Evolutionary conservation across 2,329 filamentous ascomycete species (phyloP).

Genomic region (Fusarium domesticum): DNA sequence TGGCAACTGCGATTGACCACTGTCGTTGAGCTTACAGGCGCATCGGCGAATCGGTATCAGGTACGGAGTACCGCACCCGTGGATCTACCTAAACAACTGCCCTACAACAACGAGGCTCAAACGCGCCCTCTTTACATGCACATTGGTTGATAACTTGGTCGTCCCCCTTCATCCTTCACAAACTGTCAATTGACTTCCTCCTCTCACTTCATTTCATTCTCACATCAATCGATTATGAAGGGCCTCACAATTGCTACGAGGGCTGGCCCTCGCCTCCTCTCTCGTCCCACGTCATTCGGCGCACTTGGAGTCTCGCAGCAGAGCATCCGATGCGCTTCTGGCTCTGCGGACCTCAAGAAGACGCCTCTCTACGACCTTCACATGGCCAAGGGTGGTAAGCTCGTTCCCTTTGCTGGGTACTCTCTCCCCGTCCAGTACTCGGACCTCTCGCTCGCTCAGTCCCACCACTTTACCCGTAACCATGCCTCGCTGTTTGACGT

Average conservation of each 20-base stretch:
- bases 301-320: slow-evolving; percentile 19
- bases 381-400: slow-evolving; percentile 76
- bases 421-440: slow-evolving; percentile 90
- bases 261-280: slow-evolving; percentile 30
- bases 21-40: neutral
- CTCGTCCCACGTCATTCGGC: slow-evolving; percentile 21
- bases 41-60: slow-evolving; percentile 9
- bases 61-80: slow-evolving; percentile 10
- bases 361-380: slow-evolving; percentile 80
- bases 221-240: slow-evolving; percentile 32
- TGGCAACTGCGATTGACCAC: neutral
- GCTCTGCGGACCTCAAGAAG: slow-evolving; percentile 45
- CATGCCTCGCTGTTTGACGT: slow-evolving; percentile 94
- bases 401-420: slow-evolving; percentile 95
- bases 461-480: slow-evolving; percentile 83
- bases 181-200: slow-evolving; percentile 18
- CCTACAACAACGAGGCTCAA: slow-evolving; percentile 3
- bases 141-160: slow-evolving; percentile 12
- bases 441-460: slow-evolving; percentile 72
- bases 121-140: neutral
- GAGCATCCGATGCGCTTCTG: slow-evolving; percentile 30
- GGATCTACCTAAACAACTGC: slow-evolving; percentile 17
- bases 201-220: slow-evolving; percentile 7
- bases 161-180: slow-evolving; percentile 7
- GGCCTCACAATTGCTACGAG: slow-evolving; percentile 31